Base-by-base conservation (phyloP, 371 early-diverging fungal species). In the Rhizomucor pusillus region DNA sequence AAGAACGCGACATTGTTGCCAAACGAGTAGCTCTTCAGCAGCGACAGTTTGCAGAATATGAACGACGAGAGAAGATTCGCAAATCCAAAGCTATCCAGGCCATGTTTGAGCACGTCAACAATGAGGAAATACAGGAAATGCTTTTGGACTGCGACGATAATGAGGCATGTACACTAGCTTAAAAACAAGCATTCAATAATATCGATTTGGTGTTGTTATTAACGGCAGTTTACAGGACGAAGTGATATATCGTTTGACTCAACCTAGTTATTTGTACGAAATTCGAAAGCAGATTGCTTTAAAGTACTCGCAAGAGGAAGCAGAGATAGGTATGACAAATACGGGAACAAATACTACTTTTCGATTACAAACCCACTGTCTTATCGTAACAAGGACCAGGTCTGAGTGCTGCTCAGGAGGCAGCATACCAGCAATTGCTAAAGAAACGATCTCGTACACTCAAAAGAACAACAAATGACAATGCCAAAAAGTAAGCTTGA, bases 21-120 rank as follows among this genome's bases (percentile, higher is more conserved):
- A 84, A 90, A 64, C 84, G 94, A 4, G 90, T 95, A 5, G 90
- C 88, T 2, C 77, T 93, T 44, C 94, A 93, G 60, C 93, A 90
- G 61, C 81, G 81, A 43, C 84, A 85, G 73, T 91, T 87, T 69
- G 88, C 87, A 20, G 90, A 87, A 56, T 88, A 80, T 63, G 90
- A 89, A 63, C 73, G 81, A 35, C 77, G 85, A 33, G 90, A 90
- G 58, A 88, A 81, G 65, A 73, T 76, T 36, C 75, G 87, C 60
- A 90, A 88, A 49, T 81, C 84, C 40, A 66, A 66, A 45, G 87
- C 84, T 47, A 84, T 95, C 52, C 76, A 80, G 37, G 66, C 67
- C 12, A 82, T 91, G 61, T 92, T 84, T 62, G 82, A 82, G 18
- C 87, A 90, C 61, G 63, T 95, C 20, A 75, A 72, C 2, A 81